phyloP scores from a whole-genome alignment of 2,329 filamentous ascomycete species.

The Talaromyces sp. region DNA sequence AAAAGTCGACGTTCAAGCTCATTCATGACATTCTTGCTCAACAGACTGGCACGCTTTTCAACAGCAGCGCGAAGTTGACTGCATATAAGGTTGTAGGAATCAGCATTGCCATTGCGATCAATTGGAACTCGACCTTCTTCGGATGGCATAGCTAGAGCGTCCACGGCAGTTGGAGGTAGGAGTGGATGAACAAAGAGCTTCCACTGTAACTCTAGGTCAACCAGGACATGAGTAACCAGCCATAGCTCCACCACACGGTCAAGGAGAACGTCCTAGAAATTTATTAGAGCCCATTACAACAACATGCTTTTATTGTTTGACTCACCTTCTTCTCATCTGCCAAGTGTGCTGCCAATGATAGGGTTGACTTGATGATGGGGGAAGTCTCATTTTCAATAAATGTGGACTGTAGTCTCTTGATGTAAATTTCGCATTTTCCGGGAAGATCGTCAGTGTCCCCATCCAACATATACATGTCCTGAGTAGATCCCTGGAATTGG shows the following conservation, averaged over 20 bases:
- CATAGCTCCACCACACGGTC: constrained; percentile 54
- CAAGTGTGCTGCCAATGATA: constrained; percentile 40
- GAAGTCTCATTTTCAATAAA: constrained; percentile 51
- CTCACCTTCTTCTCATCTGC: constrained; percentile 38
- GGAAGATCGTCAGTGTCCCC: constrained; percentile 49
- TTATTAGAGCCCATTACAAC: constrained; percentile 17
- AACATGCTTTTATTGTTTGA: background rate
- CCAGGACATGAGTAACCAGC: constrained; percentile 54
- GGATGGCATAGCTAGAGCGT: constrained; percentile 36
- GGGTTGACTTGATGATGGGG: constrained; percentile 50
- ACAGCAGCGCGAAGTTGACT: constrained; percentile 53
- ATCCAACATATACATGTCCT: constrained; percentile 49
- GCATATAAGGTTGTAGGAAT: constrained; percentile 50
- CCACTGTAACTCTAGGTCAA: constrained; percentile 48
- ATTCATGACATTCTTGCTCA: constrained; percentile 55
- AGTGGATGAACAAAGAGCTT: constrained; percentile 49
- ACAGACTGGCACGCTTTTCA: constrained; percentile 52
- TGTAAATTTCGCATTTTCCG: constrained; percentile 53
- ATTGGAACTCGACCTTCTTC: constrained; percentile 41
- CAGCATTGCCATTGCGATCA: constrained; percentile 37
- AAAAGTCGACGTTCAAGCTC: constrained; percentile 59
- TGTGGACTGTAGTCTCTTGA: constrained; percentile 46
- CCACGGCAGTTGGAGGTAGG: constrained; percentile 34
- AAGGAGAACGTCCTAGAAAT: constrained; percentile 44
- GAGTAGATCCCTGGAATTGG: constrained; percentile 35